Evolutionary conservation across 208 protist species (phyloP), one percentile per base, ranked within the genome.

Genomic region (Trichomonas gallinae): DNA sequence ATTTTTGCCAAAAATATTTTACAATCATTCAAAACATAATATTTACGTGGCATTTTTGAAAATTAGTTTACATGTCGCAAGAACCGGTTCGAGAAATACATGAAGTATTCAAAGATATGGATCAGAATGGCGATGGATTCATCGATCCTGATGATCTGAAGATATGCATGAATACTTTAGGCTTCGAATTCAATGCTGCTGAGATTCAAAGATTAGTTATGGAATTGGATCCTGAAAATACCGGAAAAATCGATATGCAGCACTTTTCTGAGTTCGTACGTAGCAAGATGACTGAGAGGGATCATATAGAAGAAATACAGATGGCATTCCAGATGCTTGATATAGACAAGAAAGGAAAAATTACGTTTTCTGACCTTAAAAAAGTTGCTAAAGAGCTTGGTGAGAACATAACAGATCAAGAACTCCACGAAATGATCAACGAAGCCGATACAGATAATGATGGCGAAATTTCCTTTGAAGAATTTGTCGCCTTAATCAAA

Each of bases 61-160:
- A n/a, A n/a, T n/a, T n/a, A n/a, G n/a, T n/a, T n/a, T n/a, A n/a
- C n/a, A 72, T 72, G 58, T 72, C 21, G 11, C 58, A 72, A 72
- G 99, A 99, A 97, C 99, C 99, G 98, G 98, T 98, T 96, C 98
- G 99, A 97, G 99, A 99, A 97, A 99, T 99, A 93, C 98, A 98
- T 46, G 99, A 99, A 97, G 99, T 99, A 0, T 99, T 99, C 97
- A 99, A 99, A 97, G 98, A 99, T n/a, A 99, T 99, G 97, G 99
- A 97, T 63, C 98, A 97, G 23, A 97, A 98, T 96, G 96, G 97
- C n/a, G 72, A 85, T 51, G 98, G 98, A 26, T 97, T 97, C 13
- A 99, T 99, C 96, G 99, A 99, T 96, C 98, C 98, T 26, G 99
- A 99, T 96, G 99, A 99, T 98, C 98, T 99, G 97, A 99, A 99